phyloP scores from a whole-genome alignment of 495 filamentous ascomycete genomes.

The Aspergillus sclerotiicarbonarius region DNA sequence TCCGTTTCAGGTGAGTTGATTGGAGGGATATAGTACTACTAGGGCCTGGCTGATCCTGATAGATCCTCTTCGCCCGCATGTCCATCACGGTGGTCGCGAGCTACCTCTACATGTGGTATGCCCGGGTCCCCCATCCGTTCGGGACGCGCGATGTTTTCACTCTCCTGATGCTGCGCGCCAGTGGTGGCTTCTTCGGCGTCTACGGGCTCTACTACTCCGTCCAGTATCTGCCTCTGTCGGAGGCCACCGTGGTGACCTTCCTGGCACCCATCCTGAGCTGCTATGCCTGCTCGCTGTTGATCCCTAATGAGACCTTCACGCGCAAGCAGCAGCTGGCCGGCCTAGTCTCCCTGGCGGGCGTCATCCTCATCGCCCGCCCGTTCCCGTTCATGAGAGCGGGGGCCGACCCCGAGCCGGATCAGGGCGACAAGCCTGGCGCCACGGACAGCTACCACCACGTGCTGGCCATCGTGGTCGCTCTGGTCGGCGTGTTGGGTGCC shows the following conservation, averaged over 20 bases:
- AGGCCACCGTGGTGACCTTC: constrained; percentile 93
- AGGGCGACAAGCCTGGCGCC: constrained; percentile 26
- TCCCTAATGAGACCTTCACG: constrained; percentile 74
- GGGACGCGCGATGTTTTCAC: constrained; percentile 62
- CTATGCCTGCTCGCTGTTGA: constrained; percentile 75
- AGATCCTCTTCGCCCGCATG: constrained; percentile 85
- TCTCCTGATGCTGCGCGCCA: constrained; percentile 66
- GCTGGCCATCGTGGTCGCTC: constrained; percentile 66
- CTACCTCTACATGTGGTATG: constrained; percentile 73
- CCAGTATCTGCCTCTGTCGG: constrained; percentile 81
- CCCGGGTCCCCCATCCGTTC: constrained; percentile 64
- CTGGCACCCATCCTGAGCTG: constrained; percentile 79
- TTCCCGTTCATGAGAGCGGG: constrained; percentile 34
- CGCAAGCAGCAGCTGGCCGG: constrained; percentile 73
- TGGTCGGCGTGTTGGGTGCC: constrained; percentile 78
- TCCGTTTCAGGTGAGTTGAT: constrained; percentile 67
- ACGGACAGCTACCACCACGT: constrained; percentile 61
- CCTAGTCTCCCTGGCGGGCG: constrained; percentile 72
- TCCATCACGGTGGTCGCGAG: constrained; percentile 67
- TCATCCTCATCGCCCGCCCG: constrained; percentile 82
- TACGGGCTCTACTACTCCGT: constrained; percentile 80
- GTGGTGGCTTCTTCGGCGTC: constrained; percentile 83
- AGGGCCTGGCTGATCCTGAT: no score
- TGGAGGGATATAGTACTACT: no score
- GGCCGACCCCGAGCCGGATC: constrained; percentile 10